Evolutionary conservation across 2,329 filamentous ascomycete genomes (phyloP), one percentile per base, ranked within the genome.

Genomic region (Ophiostoma sp.): DNA sequence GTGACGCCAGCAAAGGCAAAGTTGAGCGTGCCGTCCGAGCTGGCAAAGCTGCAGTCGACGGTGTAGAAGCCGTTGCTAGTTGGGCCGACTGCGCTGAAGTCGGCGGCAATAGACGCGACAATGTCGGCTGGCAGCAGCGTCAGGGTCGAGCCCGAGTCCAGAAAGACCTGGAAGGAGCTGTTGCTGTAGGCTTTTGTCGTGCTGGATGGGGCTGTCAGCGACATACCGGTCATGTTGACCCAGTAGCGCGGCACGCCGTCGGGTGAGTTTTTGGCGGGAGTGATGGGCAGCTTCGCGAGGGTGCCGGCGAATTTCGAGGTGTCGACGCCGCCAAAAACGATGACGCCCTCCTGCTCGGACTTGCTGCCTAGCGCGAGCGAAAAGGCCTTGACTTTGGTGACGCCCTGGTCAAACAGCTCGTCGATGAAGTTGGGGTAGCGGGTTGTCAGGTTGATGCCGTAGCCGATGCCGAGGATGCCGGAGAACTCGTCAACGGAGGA

Each of bases 401-500:
- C 75, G 31, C 84, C 85, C 72, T 85, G 84, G 1, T 79, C 74
- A 17, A 75, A 77, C 57, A 86, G 78, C 75, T 84, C 79, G 76
- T 86, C 84, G 73, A 86, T 74, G 70, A 86, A 82, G 76, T 84
- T 86, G 72, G 77, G 79, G 75, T 86, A 86, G 10, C 73, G 75
- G 2, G 81, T 83, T 35, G 81, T 84, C 68, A 80, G 73, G 48
- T 81, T 82, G 15, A 79, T 67, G 3, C 86, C 82, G 76, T 92
- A 92, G 33, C 92, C 92, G 70, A 95, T 89, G 31, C 92, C 92
- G 27, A 96, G 79, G 66, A 95, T 92, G 52, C 84, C 84, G 0
- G 83, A 79, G 71, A 83, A 84, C 72, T 84, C 81, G 72, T 85
- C 80, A 17, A 77, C 72, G 6, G 81, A 81, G 15, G 76, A 74